Conservation (phyloP, 306 rosid genomes). For the Castanea crenata region DNA sequence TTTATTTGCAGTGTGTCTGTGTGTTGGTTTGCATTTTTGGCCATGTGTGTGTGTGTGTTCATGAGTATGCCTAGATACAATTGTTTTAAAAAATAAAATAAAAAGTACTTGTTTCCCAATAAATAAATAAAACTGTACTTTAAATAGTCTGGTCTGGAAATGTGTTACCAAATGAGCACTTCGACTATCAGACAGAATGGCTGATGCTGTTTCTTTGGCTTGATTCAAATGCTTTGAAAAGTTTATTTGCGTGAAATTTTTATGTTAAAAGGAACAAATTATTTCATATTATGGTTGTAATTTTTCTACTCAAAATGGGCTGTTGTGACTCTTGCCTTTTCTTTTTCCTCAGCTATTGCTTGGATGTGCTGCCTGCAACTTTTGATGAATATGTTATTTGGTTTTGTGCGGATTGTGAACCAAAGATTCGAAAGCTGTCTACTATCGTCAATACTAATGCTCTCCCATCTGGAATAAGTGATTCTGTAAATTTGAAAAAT, state of each 20-base stretch:
- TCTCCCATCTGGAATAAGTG: constrained; percentile 4
- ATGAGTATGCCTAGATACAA: not conserved
- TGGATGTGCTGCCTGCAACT: constrained; percentile 34
- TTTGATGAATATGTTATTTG: constrained; percentile 42
- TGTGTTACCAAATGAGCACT: too few relatives aligned
- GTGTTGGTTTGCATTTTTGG: not conserved
- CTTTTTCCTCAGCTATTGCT: constrained; percentile 51
- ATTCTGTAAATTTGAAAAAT: constrained; percentile 3
- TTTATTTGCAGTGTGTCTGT: not conserved
- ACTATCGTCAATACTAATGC: constrained; percentile 10
- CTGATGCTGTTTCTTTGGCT: not conserved
- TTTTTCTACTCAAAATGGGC: not conserved
- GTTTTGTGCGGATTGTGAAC: constrained; percentile 76
- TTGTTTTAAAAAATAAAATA: too few relatives aligned
- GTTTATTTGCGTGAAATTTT: not conserved
- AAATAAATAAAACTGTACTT: too few relatives aligned
- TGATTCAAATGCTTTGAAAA: not conserved
- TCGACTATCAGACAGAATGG: not conserved
- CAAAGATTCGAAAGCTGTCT: constrained; percentile 19
- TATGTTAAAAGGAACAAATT: not conserved
- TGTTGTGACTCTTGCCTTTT: constrained; percentile 3
- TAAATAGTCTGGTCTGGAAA: too few relatives aligned
- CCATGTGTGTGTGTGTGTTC: not conserved
- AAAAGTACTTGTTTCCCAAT: too few relatives aligned
- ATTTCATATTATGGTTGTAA: not conserved